Conservation (phyloP, 495 filamentous ascomycete species). For the Penicillium argentinense region DNA sequence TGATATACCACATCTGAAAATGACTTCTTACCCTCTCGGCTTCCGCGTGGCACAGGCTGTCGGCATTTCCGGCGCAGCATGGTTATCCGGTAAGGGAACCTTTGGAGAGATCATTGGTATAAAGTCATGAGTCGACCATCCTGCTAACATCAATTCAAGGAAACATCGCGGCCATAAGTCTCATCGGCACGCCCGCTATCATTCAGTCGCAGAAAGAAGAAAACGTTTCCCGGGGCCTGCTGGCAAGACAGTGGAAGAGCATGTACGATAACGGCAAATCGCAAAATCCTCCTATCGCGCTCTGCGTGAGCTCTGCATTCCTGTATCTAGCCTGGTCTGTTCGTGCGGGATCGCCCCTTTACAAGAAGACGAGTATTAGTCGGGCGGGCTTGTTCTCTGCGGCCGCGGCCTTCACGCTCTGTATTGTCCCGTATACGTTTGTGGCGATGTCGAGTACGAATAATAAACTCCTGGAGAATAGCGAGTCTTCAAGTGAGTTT, state of each 20-base stretch:
- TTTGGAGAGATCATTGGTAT: not conserved
- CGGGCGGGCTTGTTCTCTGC: constrained; percentile 23
- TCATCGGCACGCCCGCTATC: constrained; percentile 32
- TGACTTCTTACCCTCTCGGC: constrained; percentile 18
- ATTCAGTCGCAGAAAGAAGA: constrained; percentile 27
- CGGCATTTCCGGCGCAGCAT: constrained; percentile 32
- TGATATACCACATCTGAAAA: constrained; percentile 8
- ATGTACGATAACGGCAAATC: constrained; percentile 34
- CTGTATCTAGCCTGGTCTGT: constrained; percentile 41
- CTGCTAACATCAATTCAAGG: constrained; percentile 24
- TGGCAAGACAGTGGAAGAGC: constrained; percentile 28
- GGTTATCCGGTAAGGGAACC: constrained; percentile 28
- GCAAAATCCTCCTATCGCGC: constrained; percentile 36
- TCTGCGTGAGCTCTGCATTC: constrained; percentile 30
- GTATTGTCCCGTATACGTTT: constrained; percentile 40
- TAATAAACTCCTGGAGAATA: constrained; percentile 22
- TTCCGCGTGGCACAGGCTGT: constrained; percentile 33
- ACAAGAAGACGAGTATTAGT: constrained; percentile 16
- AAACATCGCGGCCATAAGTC: constrained; percentile 35
- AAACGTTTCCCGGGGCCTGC: constrained; percentile 22
- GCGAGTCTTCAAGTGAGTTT: constrained; percentile 4
- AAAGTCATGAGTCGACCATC: too few relatives aligned
- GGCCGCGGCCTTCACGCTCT: constrained; percentile 32
- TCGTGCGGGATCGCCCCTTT: constrained; percentile 21
- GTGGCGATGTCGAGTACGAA: constrained; percentile 25